Base-by-base conservation (phyloP, 345 rosid species). In the Aquilaria sinensis region DNA sequence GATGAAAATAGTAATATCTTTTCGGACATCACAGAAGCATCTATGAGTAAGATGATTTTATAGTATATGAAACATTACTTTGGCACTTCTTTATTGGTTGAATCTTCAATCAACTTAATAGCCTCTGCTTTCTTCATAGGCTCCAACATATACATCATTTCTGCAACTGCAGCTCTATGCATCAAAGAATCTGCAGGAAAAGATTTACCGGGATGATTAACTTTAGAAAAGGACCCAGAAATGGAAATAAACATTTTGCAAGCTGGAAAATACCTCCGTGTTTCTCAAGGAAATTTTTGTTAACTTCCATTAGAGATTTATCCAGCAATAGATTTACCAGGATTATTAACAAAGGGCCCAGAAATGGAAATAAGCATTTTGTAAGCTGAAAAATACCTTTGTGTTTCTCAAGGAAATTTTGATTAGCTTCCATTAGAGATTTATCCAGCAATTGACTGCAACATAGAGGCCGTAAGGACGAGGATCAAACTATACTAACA, bases 141-240 rank as follows among this genome's bases (percentile, higher is more conserved):
- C 69, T 89, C 92, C 68, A 92, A 80, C 56, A 82, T 67, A 69
- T 53, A 70, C 52, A 89, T 59, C 92, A 89, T 89, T 82, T 92
- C 98, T 15, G 98, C 95, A 60, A 75, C 92, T 51, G 98, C 98
- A 47, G 88, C 92, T 74, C 92, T 92, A 77, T 92, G 98, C 89
- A 84, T 81, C 83, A 92, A 82, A 46, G 96, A 92, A 79, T 74
- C 98, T 92, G 85, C 70, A 45, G 52, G 10, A 69, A 1, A 52
- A 37, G 43, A 37, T 37, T 37, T 37, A 37, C 43, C 4, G 8
- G 5, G 8, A 37, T 37, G 5, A 37, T 23, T 23, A 23, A 23
- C 23, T 23, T 23, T 23, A 23, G 23, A 23, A 51, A 61, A 47
- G 47, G 37, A 16, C 23, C 23, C 23, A 29, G 45, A 53, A 62